Base-by-base conservation (phyloP, 139 green algal species). In the Astrephomene gubernaculifera region DNA sequence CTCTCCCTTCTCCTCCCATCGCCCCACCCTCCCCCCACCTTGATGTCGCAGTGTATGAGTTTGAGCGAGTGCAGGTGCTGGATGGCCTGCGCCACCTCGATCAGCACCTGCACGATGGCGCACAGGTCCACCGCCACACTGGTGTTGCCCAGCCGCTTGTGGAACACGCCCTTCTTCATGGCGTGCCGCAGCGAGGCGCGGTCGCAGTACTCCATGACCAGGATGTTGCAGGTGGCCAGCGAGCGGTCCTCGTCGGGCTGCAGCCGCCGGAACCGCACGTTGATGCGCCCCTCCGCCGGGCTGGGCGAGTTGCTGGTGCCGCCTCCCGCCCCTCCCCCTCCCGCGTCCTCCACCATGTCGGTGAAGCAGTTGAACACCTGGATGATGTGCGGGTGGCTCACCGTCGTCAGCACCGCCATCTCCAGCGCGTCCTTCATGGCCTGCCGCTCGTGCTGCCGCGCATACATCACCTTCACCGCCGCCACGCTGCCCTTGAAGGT, bases 1-100 rank as follows among this genome's bases (percentile, higher is more conserved):
- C 65, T 17, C 35, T 72, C n/a, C 19, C 43, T 36, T 43, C 70
- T 25, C 10, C 1, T 29, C 43, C n/a, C 43, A 12, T 60, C 41
- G 24, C 4, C n/a, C 7, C 12, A 27, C 78, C 41, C 27, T 14
- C 49, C 2, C 31, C 81, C 12, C 54, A 76, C 75, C 89, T 94
- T 94, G 91, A 94, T 93, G 84, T 94, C 91, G 69, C 91, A 94
- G 86, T 94, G 91, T 68, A 94, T 90, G 73, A 94, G 89, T 86
- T 94, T 91, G 63, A 92, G 88, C 38, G 81, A 82, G 83, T 94
- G 91, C 69, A 94, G 78, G 84, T 93, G 89, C 88, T 93, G 89
- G 64, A 94, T 92, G 60, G 89, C 90, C 41, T 90, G 88, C 8
- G 91, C 86, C 35, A 93, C 91, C 88, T 94, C 91, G n/a, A 94